Evolutionary conservation across 768 basidiomycete species (phyloP).

Genomic region (Phylloporus sp.): DNA sequence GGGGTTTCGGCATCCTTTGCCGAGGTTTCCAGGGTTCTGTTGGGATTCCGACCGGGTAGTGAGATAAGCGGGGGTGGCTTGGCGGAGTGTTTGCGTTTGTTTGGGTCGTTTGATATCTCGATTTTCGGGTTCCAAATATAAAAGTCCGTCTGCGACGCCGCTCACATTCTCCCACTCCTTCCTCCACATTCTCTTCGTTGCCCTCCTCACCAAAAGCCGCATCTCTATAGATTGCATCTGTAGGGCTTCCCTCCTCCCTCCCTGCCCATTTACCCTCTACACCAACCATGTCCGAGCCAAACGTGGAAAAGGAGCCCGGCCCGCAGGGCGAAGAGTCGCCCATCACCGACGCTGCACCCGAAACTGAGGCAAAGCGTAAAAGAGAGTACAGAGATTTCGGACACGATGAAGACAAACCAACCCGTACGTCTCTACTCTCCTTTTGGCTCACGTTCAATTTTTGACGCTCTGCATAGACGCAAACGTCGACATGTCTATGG

Average conservation of each 20-base stretch:
- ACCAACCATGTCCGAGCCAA: conserved; percentile 33
- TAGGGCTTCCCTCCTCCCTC: conserved; percentile 19
- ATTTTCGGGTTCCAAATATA: conserved; percentile 30
- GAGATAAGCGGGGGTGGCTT: conserved; percentile 18
- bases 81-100: conserved; percentile 22
- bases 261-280: neutral
- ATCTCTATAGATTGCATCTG: conserved; percentile 25
- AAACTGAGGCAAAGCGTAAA: conserved; percentile 48
- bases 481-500: conserved; percentile 80
- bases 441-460: neutral
- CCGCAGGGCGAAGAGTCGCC: conserved; percentile 48
- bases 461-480: conserved; percentile 49
- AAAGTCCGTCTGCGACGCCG: conserved; percentile 29
- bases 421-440: conserved; percentile 49
- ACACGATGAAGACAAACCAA: conserved; percentile 62
- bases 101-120: conserved; percentile 24
- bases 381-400: conserved; percentile 86
- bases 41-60: conserved; percentile 21
- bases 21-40: conserved; percentile 24
- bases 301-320: conserved; percentile 64
- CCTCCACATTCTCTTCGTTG: conserved; percentile 14
- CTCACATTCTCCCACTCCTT: conserved; percentile 31
- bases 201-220: conserved; percentile 8
- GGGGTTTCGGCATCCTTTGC: conserved; percentile 13
- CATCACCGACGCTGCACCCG: conserved; percentile 16